Evolutionary conservation across 225 moss, liverwort and hornwort species (phyloP), one percentile per base, ranked within the genome.

Genomic region (Anthoceros angustus): DNA sequence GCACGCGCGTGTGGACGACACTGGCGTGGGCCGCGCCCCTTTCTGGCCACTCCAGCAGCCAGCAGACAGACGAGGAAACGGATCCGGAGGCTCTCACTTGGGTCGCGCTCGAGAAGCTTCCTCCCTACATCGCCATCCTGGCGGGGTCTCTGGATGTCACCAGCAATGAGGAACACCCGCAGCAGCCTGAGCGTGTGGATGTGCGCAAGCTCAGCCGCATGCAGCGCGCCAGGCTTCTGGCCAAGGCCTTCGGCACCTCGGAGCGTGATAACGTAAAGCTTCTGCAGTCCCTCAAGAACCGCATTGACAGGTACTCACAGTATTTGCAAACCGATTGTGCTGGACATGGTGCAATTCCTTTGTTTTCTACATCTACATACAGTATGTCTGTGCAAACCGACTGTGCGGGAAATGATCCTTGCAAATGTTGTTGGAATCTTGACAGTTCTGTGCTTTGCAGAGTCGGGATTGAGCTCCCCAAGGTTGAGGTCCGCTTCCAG

Each of bases 401-500:
- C n/a, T n/a, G n/a, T n/a, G 32, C 32, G 32, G 32, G 32, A 32
- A 32, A 32, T 32, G 32, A 1, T 55, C 5, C 55, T 55, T 55
- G 3, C 23, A 18, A 55, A 15, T 18, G 0, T 1, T 18, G 18
- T 55, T 15, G 0, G 11, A 7, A 26, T 55, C 5, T 25, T 8
- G 16, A 21, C 63, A 25, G 8, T 41, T 32, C 4, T 32, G 32
- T 32, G 32, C 32, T 4, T 1, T 42, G n/a, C 66, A 80, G 79
- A 48, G 80, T 74, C 15, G 66, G 45, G 8, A 76, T 80, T 7
- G 12, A 69, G 26, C 73, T 73, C 2, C 80, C 76, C 2, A 74
- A 66, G 0, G 76, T 80, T 16, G 80, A 80, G 69, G 80, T 80
- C 15, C 80, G 80, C 39, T 80, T 80, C 65, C 0, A 76, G 41